Base-by-base conservation (phyloP, 2,329 filamentous ascomycete genomes). In the Stagonosporopsis tanaceti region DNA sequence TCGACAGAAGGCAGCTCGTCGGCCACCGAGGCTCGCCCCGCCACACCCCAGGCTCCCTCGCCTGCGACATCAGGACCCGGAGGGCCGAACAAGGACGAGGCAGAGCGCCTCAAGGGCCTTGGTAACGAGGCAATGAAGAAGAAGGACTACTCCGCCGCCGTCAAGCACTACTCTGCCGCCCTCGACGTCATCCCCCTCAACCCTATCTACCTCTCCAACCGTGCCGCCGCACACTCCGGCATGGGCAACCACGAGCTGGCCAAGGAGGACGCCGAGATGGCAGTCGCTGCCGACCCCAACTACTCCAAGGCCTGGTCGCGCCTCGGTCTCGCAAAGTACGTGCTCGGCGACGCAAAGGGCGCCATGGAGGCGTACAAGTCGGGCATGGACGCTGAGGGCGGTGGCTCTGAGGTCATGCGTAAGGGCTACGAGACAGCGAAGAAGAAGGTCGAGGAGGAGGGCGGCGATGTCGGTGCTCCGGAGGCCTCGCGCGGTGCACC, bases 221-320 rank as follows among this genome's bases (percentile, higher is more conserved):
- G 95, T 66, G 95, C 95, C 11, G 95, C 95, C 44, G 95, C 95
- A 6, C 91, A 96, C 84, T 93, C 89, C 27, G 94, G 92, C 22
- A 87, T 87, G 61, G 87, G 88, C 68, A 89, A 97, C 79, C 93
- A 98, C 81, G 87, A 89, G 61, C 88, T 90, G 61, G 95, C 95
- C 12, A 88, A 87, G 68, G 84, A 89, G 60, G 95, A 99, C 77
- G 95, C 95, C 44, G 94, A 98, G 81, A 86, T 95, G 64, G 95
- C 95, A 53, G 91, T 95, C 53, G 86, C 87, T 55, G 85, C 93
- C 52, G 95, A 99, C 77, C 92, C 95, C 12, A 88, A 87, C 76
- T 99, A 98, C 83, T 96, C 93, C 65, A 98, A 99, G 82, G 95
- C 93, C 15, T 99, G 95, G 95, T 95, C 91, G 67, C 87, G 95